Evolutionary conservation across 2,329 filamentous ascomycete genomes (phyloP), one percentile per base, ranked within the genome.

Genomic region (Claviceps maximensis): DNA sequence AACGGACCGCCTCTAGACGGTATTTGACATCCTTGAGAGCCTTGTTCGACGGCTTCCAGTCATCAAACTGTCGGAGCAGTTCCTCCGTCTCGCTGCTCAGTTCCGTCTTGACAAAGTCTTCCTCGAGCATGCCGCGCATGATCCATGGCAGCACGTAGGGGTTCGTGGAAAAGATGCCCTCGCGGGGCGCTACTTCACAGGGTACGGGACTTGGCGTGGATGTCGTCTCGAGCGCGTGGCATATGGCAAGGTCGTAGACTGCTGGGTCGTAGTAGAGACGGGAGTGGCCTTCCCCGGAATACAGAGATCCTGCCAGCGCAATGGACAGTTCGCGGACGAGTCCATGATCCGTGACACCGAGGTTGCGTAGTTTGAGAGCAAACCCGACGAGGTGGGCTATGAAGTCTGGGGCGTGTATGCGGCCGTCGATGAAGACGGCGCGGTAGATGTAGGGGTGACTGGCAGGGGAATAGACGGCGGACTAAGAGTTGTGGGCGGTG

Each of bases 11-110:
- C 70, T 97, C 93, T 21, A 98, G 74, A 56, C 93, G 78, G 68
- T 94, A 97, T 68, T 95, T 95, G 47, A 98, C 90, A 68, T 98
- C 93, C 70, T 93, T 95, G 54, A 98, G 71, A 45, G 87, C 87
- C 71, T 97, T 98, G 8, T 84, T 95, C 0, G 75, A 77, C 0
- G 93, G 93, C 63, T 86, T 90, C 93, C 93, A 98, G 51, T 87
- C 82, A 65, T 97, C 90, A 67, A 97, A 98, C 67, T 95, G 83
- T 55, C 74, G 75, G n/a, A 98, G 72, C 50, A 98, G 69, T 62
- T 89, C 80, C 55, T 80, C 79, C 7, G 88, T 89, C 69, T 98
- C 93, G 1, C 76, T 70, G 33, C 80, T 80, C 19, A 95, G 71
- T 63, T 94, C 86, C 23, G 81, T 87, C 66, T 86, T 89, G 25